These are phyloP conservation scores for Stygiomarasmius scandens DNA, from an alignment of 1,284 basidiomycete genomes.

Conservation along the genomic window DNA sequence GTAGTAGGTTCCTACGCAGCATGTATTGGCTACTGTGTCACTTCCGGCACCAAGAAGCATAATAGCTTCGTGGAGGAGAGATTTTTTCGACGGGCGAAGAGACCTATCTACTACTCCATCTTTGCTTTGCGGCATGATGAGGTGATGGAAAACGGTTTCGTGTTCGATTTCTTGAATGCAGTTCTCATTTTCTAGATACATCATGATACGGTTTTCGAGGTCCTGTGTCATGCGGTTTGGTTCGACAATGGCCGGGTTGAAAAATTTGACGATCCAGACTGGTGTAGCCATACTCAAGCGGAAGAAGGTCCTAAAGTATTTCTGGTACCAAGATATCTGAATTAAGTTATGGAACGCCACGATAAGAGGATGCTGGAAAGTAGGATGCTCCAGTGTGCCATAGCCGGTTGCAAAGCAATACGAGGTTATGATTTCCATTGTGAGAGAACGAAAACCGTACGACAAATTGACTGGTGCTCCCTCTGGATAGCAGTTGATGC, in stretches of 20 bases:
- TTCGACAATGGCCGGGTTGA: neutral
- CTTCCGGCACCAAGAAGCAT: conserved; percentile 16
- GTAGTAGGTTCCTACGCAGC: conserved; percentile 15
- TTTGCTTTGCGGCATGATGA: conserved; percentile 11
- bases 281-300: conserved; percentile 1
- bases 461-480: conserved; percentile 7
- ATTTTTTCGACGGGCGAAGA: conserved; percentile 8
- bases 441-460: conserved; percentile 12
- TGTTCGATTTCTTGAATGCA: conserved; percentile 11
- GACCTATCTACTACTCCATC: neutral
- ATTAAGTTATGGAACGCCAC: conserved; percentile 15
- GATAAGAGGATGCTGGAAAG: conserved; percentile 25
- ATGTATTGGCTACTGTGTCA: conserved; percentile 16
- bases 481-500: conserved; percentile 10
- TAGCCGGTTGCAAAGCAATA: conserved; percentile 26
- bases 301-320: conserved; percentile 21
- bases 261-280: neutral
- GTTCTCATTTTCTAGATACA: conserved; percentile 7
- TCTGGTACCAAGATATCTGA: conserved; percentile 15
- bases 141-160: conserved; percentile 21
- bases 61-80: conserved; percentile 17
- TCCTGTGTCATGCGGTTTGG: conserved; percentile 2
- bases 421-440: conserved; percentile 28
- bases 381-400: conserved; percentile 19
- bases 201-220: conserved; percentile 12